Evolutionary conservation across 2,329 filamentous ascomycete genomes (phyloP), one percentile per base, ranked within the genome.

Genomic region (Claviceps maximensis): DNA sequence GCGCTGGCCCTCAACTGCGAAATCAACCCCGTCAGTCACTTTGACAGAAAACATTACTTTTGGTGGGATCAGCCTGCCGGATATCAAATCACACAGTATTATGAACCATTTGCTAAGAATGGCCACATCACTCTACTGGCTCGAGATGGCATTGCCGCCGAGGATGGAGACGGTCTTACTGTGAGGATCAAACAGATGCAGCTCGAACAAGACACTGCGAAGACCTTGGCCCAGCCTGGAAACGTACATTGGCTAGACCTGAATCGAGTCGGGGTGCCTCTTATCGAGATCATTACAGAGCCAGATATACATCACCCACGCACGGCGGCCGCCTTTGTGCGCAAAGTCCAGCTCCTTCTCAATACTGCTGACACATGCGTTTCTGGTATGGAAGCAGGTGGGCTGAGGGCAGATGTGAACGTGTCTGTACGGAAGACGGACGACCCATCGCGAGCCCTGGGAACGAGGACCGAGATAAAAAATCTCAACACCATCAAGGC

Each of bases 1-100:
- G 91, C 93, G 0, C 72, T 96, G 49, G 88, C 89, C 0, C 74
- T 98, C 46, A 80, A 84, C 54, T 97, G 93, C 68, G 71, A 82
- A 1, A 78, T 97, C 51, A 86, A 94, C 64, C 74, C 70, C 1
- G 76, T 80, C 60, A 95, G 89, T 67, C 81, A 80, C 52, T 98
- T 96, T 70, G 93, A 98, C 68, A 79, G 93, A 58, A 98, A 98
- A 67, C 93, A 98, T 69, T 98, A 98, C 70, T 97, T 98, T 69
- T 95, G 96, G 74, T 95, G 93, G 80, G 93, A 98, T 67, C 93
- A 98, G 68, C 93, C 93, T 0, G 80, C 88, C 0, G 93, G 93
- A 0, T 98, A 98, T 68, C 93, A 98, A 68, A 95, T 98, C 57
- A 98, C 93, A 1, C 93, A 98, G 65, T 97, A 91, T 71, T 96